Percentiles rank a stretch among this genome's conserved stretches.
Conservation (phyloP, 2,329 filamentous ascomycete species). For the Penicillium hesseltinei region DNA sequence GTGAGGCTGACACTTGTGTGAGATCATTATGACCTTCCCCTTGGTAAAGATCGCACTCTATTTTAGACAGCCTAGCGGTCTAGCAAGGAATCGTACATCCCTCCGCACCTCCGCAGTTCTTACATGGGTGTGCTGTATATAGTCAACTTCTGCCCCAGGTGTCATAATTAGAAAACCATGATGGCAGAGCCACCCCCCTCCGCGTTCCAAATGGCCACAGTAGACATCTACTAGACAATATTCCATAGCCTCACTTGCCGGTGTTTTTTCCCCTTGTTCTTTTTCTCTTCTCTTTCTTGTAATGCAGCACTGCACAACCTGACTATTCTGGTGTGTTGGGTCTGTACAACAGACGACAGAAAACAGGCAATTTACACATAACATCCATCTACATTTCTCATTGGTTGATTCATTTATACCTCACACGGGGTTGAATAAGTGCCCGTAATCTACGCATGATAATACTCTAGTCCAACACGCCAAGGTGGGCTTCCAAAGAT, state of each 20-base stretch:
- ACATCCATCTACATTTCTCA: neutral
- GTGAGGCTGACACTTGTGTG: slow-evolving; percentile 10
- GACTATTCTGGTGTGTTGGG: no score
- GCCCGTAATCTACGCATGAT: neutral
- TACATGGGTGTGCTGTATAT: neutral
- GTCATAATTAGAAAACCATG: slow-evolving; percentile 24
- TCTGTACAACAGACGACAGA: neutral
- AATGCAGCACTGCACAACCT: neutral
- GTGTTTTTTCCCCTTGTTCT: no score
- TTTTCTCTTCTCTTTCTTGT: neutral
- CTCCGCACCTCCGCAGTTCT: no score
- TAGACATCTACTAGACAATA: neutral
- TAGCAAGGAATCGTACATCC: neutral
- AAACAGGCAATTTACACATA: neutral
- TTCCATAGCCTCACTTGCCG: neutral
- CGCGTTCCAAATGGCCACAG: neutral
- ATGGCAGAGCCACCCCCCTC: slow-evolving; percentile 17
- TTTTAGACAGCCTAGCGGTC: neutral
- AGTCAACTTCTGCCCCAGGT: neutral
- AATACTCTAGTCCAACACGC: neutral
- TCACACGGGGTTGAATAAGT: neutral
- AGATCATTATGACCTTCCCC: slow-evolving; percentile 19
- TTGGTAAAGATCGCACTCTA: neutral
- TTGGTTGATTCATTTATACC: neutral
- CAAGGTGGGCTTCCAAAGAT: slow-evolving; percentile 23